Evolutionary conservation across 306 rosid genomes (phyloP).

Genomic region (Lotus japonicus): DNA sequence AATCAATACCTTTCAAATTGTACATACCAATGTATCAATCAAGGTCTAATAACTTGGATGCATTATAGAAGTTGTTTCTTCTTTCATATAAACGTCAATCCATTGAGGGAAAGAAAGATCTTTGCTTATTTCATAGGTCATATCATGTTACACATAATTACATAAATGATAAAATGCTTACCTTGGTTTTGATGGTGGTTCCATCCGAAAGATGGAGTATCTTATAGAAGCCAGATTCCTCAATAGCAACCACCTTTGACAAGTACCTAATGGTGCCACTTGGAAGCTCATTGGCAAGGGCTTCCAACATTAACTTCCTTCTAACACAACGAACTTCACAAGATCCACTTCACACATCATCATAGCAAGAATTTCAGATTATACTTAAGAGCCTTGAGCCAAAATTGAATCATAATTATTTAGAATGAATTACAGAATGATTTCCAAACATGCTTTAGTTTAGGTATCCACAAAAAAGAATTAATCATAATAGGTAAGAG

Average conservation of each 20-base stretch:
- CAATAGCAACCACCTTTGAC: constrained; percentile 66
- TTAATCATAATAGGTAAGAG: no score
- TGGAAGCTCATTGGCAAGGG: constrained; percentile 61
- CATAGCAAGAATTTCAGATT: not conserved
- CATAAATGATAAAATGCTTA: no score
- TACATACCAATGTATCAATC: not conserved
- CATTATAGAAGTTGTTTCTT: not conserved
- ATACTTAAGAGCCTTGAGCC: not conserved
- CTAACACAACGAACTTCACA: constrained; percentile 49
- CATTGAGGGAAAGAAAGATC: no score
- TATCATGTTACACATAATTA: no score
- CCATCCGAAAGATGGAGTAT: constrained; percentile 68
- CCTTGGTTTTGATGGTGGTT: constrained; percentile 48
- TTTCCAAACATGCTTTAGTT: no score
- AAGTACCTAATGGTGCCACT: constrained; percentile 54
- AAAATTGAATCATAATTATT: no score
- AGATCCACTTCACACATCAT: constrained; percentile 21
- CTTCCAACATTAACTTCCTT: constrained; percentile 49
- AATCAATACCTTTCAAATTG: constrained; percentile 44
- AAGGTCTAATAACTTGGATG: not conserved
- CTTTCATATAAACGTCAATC: constrained; percentile 6
- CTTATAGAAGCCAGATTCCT: constrained; percentile 51
- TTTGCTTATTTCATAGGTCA: no score
- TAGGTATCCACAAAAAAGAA: no score
- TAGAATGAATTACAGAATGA: no score